Conservation (phyloP, 2,329 filamentous ascomycete genomes). For the Pseudocercospora crystallina region DNA sequence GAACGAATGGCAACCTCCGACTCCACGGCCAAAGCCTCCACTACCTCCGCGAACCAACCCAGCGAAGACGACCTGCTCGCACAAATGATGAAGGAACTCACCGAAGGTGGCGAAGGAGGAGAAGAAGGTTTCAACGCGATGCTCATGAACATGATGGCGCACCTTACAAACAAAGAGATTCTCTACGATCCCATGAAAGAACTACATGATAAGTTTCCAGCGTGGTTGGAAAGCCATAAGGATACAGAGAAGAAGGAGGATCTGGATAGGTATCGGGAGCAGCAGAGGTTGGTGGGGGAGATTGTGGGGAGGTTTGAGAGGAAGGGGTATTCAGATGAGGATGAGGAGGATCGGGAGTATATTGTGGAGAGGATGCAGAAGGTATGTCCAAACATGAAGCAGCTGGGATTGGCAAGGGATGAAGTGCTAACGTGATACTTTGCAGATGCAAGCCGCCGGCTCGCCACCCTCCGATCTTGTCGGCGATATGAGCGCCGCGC, state of each 20-base stretch:
- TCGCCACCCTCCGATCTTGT: constrained; percentile 88
- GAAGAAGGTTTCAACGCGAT: constrained; percentile 94
- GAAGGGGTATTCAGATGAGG: constrained; percentile 76
- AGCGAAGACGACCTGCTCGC: constrained; percentile 77
- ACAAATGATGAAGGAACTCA: constrained; percentile 90
- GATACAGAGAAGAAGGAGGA: constrained; percentile 68
- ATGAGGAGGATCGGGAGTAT: constrained; percentile 78
- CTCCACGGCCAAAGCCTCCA: constrained; percentile 77
- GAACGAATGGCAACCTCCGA: constrained; percentile 91
- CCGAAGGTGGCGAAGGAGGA: constrained; percentile 55
- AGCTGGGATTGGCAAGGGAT: background rate
- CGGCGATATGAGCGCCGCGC: constrained; percentile 81
- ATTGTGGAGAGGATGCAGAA: constrained; percentile 98
- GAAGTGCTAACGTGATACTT: constrained; percentile 12
- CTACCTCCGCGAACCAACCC: constrained; percentile 55
- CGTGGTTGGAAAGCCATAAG: constrained; percentile 79
- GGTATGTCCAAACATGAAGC: constrained; percentile 57
- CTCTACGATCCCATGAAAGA: constrained; percentile 99
- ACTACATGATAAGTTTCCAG: constrained; percentile 85
- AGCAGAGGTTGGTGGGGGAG: constrained; percentile 75
- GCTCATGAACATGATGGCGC: constrained; percentile 98
- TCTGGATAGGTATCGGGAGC: constrained; percentile 74
- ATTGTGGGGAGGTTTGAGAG: constrained; percentile 90
- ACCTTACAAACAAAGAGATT: constrained; percentile 97
- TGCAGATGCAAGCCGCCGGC: constrained; percentile 95